Conservation (phyloP, 2,329 filamentous ascomycete genomes). For the Stemphylium lycopersici region DNA sequence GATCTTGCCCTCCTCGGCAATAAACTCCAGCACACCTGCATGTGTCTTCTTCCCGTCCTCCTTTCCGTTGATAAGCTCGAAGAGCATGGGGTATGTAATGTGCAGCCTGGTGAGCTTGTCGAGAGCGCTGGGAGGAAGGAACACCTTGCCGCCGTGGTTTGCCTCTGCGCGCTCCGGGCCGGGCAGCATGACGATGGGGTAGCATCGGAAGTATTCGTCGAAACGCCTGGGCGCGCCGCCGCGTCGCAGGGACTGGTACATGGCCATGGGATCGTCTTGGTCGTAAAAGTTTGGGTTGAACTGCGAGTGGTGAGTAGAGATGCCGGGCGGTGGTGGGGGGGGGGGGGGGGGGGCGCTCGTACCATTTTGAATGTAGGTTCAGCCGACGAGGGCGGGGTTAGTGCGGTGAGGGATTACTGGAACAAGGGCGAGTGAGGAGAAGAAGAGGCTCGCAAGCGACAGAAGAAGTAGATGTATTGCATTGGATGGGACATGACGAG, state of each 20-base stretch:
- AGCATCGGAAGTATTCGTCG: slow-evolving; percentile 98
- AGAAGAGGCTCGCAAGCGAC: slow-evolving; percentile 25
- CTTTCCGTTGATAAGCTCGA: slow-evolving; percentile 91
- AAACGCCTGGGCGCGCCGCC: slow-evolving; percentile 72
- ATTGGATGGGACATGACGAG: slow-evolving; percentile 10
- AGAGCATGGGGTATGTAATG: slow-evolving; percentile 96
- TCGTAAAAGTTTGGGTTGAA: slow-evolving; percentile 58
- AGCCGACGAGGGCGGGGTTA: neutral
- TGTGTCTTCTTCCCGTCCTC: slow-evolving; percentile 88
- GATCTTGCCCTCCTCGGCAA: slow-evolving; percentile 94
- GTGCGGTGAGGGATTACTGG: neutral
- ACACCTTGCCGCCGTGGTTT: slow-evolving; percentile 97
- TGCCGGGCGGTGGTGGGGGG: slow-evolving; percentile 23
- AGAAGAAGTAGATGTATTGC: slow-evolving; percentile 8
- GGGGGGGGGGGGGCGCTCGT: slow-evolving; percentile 30
- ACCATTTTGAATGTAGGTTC: slow-evolving; percentile 36
- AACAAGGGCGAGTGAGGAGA: neutral
- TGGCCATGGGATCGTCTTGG: slow-evolving; percentile 59
- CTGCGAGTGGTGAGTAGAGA: slow-evolving; percentile 33
- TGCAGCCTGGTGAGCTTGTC: slow-evolving; percentile 96
- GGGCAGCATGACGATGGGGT: slow-evolving; percentile 92
- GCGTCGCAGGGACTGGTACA: slow-evolving; percentile 61
- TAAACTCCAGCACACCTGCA: slow-evolving; percentile 94
- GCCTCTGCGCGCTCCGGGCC: slow-evolving; percentile 86
- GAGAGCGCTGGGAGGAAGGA: slow-evolving; percentile 92